A percentile compares a stretch with the other conserved stretches of the same genome.
Evolutionary conservation across 2,329 filamentous ascomycete genomes (phyloP).

Genomic region (Xylaria sp.): DNA sequence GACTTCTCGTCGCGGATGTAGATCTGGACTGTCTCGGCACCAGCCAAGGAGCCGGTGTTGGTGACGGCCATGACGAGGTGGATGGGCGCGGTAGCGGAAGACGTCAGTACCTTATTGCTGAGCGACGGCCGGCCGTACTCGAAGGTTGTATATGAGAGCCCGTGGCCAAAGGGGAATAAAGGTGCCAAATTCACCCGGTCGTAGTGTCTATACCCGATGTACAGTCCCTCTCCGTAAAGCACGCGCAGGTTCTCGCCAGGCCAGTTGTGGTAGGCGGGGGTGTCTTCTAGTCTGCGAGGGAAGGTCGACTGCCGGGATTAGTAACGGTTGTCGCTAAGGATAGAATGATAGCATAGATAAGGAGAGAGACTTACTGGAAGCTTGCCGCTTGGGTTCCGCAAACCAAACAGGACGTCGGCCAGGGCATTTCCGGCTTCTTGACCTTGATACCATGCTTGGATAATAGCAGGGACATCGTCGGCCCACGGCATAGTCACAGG

Average conservation of each 20-base stretch:
- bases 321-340: conserved; percentile 19
- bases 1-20: conserved; percentile 74
- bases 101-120: conserved; percentile 52
- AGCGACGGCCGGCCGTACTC: conserved; percentile 68
- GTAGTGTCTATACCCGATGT: conserved; percentile 78
- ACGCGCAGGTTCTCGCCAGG: conserved; percentile 75
- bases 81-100: conserved; percentile 50
- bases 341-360: not conserved
- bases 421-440: conserved; percentile 76
- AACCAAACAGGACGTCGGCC: conserved; percentile 72
- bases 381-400: conserved; percentile 73
- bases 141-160: conserved; percentile 77
- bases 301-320: conserved; percentile 65
- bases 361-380: conserved; percentile 61
- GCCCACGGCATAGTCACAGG: conserved; percentile 78
- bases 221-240: conserved; percentile 77
- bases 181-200: conserved; percentile 69
- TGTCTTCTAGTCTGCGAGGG: conserved; percentile 70
- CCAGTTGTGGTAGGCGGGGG: conserved; percentile 78
- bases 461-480: conserved; percentile 69
- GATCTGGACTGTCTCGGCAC: conserved; percentile 73
- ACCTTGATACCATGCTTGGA: conserved; percentile 78
- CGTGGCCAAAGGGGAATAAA: conserved; percentile 78
- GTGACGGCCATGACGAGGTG: conserved; percentile 60
- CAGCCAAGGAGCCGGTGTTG: conserved; percentile 66